These are phyloP conservation scores for Chrysochromulina tobinii DNA, from an alignment of 78 protist species.

Conservation along the genomic window DNA sequence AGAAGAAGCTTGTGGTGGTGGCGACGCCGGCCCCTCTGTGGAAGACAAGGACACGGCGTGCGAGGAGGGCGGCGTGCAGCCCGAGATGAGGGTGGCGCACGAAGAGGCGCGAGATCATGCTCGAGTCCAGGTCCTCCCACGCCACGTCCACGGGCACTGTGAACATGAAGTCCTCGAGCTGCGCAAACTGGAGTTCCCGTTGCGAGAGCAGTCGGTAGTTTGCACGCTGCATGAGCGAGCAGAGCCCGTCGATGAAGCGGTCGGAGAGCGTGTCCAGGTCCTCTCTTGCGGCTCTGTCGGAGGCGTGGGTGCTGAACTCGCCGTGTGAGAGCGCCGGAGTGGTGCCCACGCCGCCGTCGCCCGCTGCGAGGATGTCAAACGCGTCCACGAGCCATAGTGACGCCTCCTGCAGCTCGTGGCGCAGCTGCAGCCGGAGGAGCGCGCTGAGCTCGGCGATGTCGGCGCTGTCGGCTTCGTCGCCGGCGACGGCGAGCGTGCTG, in stretches of 20 bases:
- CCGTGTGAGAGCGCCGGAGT: background rate
- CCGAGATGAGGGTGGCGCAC: background rate
- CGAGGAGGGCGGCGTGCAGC: background rate
- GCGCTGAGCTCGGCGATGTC: background rate
- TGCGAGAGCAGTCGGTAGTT: background rate
- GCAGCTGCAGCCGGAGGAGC: background rate
- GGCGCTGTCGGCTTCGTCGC: background rate
- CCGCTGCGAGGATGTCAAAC: background rate
- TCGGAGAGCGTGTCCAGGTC: background rate
- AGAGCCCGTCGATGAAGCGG: constrained; percentile 17
- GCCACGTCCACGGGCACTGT: background rate
- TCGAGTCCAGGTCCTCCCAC: background rate
- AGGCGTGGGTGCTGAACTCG: background rate
- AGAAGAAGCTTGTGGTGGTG: no score
- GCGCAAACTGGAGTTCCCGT: background rate
- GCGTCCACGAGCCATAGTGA: background rate
- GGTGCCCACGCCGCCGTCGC: background rate
- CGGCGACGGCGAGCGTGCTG: background rate
- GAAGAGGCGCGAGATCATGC: background rate
- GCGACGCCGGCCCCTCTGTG: no score
- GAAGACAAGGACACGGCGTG: background rate
- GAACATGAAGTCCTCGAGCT: background rate
- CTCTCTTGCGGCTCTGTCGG: background rate
- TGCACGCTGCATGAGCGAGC: background rate
- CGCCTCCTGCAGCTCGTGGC: background rate